Conservation (phyloP, 73 alveolate species). For the Stentor coeruleus region DNA sequence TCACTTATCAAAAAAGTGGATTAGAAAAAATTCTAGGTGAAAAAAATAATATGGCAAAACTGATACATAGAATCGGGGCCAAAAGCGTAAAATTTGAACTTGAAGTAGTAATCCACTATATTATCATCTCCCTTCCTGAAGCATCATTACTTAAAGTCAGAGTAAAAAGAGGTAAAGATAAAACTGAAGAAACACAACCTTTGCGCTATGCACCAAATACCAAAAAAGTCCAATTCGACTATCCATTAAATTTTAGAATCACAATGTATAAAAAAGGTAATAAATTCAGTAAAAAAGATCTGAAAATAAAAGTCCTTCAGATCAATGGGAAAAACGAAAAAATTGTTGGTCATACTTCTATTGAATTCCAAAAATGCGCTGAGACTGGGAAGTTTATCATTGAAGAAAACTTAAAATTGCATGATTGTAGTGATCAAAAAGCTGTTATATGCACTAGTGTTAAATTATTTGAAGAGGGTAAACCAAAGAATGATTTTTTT, state of each 20-base stretch:
- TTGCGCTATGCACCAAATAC: neutral
- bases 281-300: neutral
- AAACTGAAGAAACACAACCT: constrained; percentile 15
- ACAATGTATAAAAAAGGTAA: constrained; percentile 5
- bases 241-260: neutral
- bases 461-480: neutral
- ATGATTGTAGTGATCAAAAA: neutral
- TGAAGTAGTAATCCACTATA: neutral
- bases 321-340: neutral
- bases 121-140: neutral
- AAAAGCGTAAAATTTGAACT: neutral
- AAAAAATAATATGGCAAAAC: neutral
- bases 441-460: neutral
- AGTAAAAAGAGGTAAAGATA: constrained; percentile 2
- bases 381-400: neutral
- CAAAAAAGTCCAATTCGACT: neutral
- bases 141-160: neutral
- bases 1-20: too few species aligned
- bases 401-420: neutral
- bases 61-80: neutral
- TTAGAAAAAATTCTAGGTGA: too few species aligned
- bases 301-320: neutral
- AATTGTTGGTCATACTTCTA: neutral
- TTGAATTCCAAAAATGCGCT: neutral
- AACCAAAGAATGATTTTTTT: neutral